Percentiles rank a stretch among this genome's conserved stretches.
These are phyloP conservation scores for Pyrus pyrifolia DNA, from an alignment of 306 rosid genomes.

Conservation along the genomic window DNA sequence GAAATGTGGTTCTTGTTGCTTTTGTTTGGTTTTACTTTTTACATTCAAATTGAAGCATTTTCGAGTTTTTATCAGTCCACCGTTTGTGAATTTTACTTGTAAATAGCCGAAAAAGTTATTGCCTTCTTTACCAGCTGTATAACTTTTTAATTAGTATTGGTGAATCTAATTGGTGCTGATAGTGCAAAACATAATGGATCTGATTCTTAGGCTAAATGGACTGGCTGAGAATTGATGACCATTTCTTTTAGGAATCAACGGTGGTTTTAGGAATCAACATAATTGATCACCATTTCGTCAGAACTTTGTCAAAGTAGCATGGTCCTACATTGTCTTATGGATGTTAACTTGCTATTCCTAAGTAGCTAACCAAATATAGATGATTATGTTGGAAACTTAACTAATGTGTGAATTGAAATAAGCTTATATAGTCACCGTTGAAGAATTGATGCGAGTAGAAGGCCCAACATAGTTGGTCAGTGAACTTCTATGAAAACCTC, in stretches of 20 bases:
- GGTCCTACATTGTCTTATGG: background rate
- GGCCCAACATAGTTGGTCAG: background rate
- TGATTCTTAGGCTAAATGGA: background rate
- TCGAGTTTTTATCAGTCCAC: no score
- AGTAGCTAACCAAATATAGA: background rate
- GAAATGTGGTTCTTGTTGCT: background rate
- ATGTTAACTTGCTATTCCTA: background rate
- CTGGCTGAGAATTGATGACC: background rate
- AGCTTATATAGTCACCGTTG: background rate
- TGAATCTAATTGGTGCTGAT: background rate
- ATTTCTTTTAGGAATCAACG: no score
- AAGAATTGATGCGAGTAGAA: background rate
- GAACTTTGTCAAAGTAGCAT: background rate
- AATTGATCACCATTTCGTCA: background rate
- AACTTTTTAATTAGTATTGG: background rate
- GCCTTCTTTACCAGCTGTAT: background rate
- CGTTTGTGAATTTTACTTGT: background rate
- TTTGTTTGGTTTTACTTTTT: background rate
- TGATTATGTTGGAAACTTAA: background rate
- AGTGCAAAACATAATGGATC: background rate
- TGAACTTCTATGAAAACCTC: background rate
- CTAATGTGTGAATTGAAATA: background rate
- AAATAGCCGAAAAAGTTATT: background rate
- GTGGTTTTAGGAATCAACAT: no score
- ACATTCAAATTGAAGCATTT: background rate